Base-by-base conservation (phyloP, 192 early-diverging fungal genomes). In the Pilaira anomala region DNA sequence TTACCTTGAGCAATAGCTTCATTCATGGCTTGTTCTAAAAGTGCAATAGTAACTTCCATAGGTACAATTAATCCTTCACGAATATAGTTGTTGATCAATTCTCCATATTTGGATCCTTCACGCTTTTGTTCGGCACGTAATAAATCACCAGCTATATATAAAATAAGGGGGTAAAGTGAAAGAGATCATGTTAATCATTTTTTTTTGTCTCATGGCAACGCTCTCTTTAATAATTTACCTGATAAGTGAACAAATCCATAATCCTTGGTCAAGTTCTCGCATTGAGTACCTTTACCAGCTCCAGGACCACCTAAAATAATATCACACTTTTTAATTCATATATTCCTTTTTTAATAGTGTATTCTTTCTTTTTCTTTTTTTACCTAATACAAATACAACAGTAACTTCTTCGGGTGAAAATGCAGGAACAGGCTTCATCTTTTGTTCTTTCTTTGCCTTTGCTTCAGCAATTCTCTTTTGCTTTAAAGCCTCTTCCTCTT, bases 261-360 rank as follows among this genome's bases (percentile, higher is more conserved):
- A 66, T 98, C 96, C 18, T 85, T 67, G 9, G 91, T 92, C 41
- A 99, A 76, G 46, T 90, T 90, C 6, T 81, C 84, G 69, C 94
- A 96, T 76, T 98, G 93, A 14, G 97, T 99, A 33, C 97, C 97
- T 72, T 99, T 99, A 56, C 97, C 97, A 13, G 88, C 83, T 48
- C 90, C 92, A 28, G 91, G 91, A 12, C 83, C 83, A 46, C 36
- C 55, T 57, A 54, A 54, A 54, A 54, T 28, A 36, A 36, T 9
- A 36, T 36, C 11, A 36, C 1, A 36, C 6, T 36, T 36, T 36
- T 9, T 9, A n/a, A n/a, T n/a, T 40, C 12, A 8, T 40, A 8
- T 40, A 40, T 8, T 5, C 39, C 39, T 8, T 40, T 40, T 40
- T 12, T 8, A 40, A 8, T 40, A 40, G 39, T 40, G 12, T 40